Conservation (phyloP, 2,329 filamentous ascomycete species). For the Verticillium zaregamsianum region DNA sequence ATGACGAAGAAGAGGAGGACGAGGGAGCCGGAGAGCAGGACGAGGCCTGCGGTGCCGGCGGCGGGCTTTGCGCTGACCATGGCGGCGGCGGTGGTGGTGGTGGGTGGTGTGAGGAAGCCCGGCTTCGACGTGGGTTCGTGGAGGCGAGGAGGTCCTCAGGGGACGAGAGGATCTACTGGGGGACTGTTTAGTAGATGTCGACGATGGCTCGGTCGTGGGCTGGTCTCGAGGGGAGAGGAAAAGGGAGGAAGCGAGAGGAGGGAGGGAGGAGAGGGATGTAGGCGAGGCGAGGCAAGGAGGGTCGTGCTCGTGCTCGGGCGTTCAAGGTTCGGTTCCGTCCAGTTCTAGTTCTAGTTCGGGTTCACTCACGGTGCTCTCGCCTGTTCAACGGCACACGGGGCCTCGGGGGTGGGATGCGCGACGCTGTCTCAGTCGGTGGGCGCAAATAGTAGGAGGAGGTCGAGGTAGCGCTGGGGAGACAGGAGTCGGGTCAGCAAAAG, state of each 20-base stretch:
- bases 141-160: neutral
- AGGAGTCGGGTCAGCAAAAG: neutral
- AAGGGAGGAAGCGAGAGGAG: neutral
- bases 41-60: slow-evolving; percentile 37
- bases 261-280: neutral
- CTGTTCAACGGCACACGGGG: neutral
- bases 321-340: no score
- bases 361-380: neutral
- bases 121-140: neutral
- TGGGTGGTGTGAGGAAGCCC: neutral
- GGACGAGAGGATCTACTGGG: neutral
- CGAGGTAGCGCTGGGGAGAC: neutral
- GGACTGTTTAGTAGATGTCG: neutral
- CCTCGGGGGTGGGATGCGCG: neutral
- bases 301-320: neutral
- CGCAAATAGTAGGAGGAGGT: neutral
- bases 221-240: neutral
- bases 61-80: slow-evolving; percentile 28
- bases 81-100: neutral
- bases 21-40: slow-evolving; percentile 47
- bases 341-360: neutral
- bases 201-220: neutral
- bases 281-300: neutral
- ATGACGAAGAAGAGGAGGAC: slow-evolving; percentile 57
- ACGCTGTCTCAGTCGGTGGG: neutral